These are phyloP conservation scores for Schoenoplectus triqueter DNA, from an alignment of 202 grass and related monocot species.

Conservation along the genomic window DNA sequence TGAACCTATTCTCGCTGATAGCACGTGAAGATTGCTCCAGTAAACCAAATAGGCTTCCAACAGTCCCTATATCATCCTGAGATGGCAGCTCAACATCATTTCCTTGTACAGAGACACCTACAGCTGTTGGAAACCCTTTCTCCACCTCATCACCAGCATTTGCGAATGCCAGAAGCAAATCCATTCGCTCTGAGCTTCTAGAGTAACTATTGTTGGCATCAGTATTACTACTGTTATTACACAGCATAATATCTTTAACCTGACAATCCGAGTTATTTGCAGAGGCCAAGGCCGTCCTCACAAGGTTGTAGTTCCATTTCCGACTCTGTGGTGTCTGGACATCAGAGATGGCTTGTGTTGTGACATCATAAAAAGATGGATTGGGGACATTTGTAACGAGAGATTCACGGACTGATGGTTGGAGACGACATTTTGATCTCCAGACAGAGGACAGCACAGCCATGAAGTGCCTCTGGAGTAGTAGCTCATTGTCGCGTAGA, in stretches of 20 bases:
- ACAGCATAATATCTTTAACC: constrained; percentile 44
- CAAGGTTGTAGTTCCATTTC: constrained; percentile 55
- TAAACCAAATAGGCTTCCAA: constrained; percentile 40
- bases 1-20: constrained; percentile 77
- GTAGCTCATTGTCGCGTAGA: constrained; percentile 83
- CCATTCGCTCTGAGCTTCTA: constrained; percentile 44
- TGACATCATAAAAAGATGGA: constrained; percentile 38
- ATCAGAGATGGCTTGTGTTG: constrained; percentile 42
- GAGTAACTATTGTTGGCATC: constrained; percentile 43
- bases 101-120: constrained; percentile 64
- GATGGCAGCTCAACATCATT: constrained; percentile 50
- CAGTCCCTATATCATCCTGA: constrained; percentile 31
- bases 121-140: constrained; percentile 53
- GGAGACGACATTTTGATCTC: constrained; percentile 65
- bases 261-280: constrained; percentile 48
- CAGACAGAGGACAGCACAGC: constrained; percentile 94
- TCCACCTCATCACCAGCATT: constrained; percentile 44
- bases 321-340: constrained; percentile 51
- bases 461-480: constrained; percentile 93
- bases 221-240: constrained; percentile 45
- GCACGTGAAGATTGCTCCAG: constrained; percentile 47
- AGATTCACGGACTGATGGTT: neutral
- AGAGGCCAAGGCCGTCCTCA: constrained; percentile 60
- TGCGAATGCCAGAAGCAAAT: constrained; percentile 71
- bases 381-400: constrained; percentile 45